These are phyloP conservation scores for Rubia tinctorum DNA, from an alignment of 305 asterid genomes.

Conservation along the genomic window DNA sequence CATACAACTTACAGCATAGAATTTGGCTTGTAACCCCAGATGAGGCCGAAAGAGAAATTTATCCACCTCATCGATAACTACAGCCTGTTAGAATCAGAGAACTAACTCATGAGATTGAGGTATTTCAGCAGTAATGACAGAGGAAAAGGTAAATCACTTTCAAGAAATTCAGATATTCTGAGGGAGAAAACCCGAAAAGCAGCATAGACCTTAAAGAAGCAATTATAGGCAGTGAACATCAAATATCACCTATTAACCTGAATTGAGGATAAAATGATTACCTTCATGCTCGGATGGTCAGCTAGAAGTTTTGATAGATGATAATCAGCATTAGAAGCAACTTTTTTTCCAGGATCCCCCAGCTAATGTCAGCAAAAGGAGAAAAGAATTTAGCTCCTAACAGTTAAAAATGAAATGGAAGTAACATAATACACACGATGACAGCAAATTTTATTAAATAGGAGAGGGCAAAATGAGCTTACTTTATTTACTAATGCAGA, in stretches of 20 bases:
- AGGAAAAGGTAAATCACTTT: not conserved
- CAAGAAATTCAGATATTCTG: too few relatives aligned
- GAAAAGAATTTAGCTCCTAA: not conserved
- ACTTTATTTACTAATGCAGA: constrained; percentile 91
- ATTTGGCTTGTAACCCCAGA: constrained; percentile 79
- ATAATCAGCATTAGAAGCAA: constrained; percentile 94
- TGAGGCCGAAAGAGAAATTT: constrained; percentile 92
- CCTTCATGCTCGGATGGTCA: constrained; percentile 99
- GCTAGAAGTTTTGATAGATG: constrained; percentile 80
- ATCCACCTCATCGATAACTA: constrained; percentile 93
- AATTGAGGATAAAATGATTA: constrained; percentile 24
- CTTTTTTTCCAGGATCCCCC: constrained; percentile 96
- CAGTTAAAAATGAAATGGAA: not conserved
- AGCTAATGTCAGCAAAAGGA: constrained; percentile 44
- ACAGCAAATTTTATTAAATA: not conserved
- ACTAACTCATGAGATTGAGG: constrained; percentile 3
- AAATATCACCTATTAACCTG: not conserved
- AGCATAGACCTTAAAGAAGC: not conserved
- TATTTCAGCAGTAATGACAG: not conserved
- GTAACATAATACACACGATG: not conserved
- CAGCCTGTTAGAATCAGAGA: constrained; percentile 50
- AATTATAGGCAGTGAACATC: constrained; percentile 4
- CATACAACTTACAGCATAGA: constrained; percentile 69
- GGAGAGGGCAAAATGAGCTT: constrained; percentile 11
- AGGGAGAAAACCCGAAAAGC: too few relatives aligned